Percentiles rank a stretch among this genome's conserved stretches.
Evolutionary conservation across 352 stramenopile species (phyloP).

Genomic region (Globisporangium viniferum): DNA sequence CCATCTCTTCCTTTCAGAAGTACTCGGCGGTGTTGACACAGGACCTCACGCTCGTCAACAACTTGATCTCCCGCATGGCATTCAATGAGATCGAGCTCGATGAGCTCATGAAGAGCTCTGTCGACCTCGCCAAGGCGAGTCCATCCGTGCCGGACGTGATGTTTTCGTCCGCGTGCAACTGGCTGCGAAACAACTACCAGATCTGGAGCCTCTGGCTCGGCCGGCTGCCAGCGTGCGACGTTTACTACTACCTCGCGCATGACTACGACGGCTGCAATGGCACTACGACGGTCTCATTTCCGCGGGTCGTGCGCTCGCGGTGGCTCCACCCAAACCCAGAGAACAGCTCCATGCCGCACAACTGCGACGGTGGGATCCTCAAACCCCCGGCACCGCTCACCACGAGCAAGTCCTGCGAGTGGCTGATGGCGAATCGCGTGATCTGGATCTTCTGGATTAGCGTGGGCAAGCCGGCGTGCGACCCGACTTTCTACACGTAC

Average conservation of each 20-base stretch:
- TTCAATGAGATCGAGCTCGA: constrained; percentile 19
- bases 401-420: constrained; percentile 38
- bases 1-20: constrained; percentile 30
- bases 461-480: constrained; percentile 25
- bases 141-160: constrained; percentile 11
- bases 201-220: constrained; percentile 42
- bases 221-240: constrained; percentile 30
- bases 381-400: constrained; percentile 22
- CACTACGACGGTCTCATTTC: not conserved
- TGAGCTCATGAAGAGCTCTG: constrained; percentile 16
- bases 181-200: constrained; percentile 36
- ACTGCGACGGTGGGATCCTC: constrained; percentile 32
- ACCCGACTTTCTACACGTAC: constrained; percentile 39
- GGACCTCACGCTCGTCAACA: constrained; percentile 9
- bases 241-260: constrained; percentile 30
- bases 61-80: constrained; percentile 9
- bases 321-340: constrained; percentile 22
- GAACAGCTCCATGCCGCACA: constrained; percentile 33
- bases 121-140: not conserved
- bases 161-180: constrained; percentile 40
- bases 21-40: constrained; percentile 19
- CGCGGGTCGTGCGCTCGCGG: constrained; percentile 4
- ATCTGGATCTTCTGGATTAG: constrained; percentile 34
- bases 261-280: constrained; percentile 23
- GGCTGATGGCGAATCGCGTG: constrained; percentile 27